Evolutionary conservation across 1,139 yeast genomes (phyloP).

Genomic region (Zygoascus meyerae): DNA sequence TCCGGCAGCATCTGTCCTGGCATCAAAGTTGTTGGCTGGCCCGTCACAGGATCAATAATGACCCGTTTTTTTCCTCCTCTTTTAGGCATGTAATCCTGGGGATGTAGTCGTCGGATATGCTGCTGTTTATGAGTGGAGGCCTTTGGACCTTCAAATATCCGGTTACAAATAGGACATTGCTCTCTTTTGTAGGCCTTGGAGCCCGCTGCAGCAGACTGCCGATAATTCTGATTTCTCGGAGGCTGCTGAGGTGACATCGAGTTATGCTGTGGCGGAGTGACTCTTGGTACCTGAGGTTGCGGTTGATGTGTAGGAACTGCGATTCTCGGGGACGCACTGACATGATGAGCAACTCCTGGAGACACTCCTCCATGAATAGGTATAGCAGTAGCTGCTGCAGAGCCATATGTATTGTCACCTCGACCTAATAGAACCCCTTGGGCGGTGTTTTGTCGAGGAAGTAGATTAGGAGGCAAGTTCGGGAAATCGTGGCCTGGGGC

Average conservation of each 20-base stretch:
- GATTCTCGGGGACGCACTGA: too few relatives aligned
- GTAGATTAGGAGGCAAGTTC: conserved; percentile 11
- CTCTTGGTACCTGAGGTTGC: conserved; percentile 7
- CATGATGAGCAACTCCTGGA: too few relatives aligned
- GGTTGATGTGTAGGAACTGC: conserved; percentile 2
- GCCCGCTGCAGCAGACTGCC: conserved; percentile 10
- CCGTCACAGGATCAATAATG: conserved; percentile 9
- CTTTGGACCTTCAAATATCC: conserved; percentile 42
- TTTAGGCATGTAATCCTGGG: conserved; percentile 40
- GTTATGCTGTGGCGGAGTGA: background rate
- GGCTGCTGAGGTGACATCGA: conserved; percentile 8
- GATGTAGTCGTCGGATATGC: conserved; percentile 42
- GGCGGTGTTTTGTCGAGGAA: conserved; percentile 13
- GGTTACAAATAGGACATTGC: conserved; percentile 39
- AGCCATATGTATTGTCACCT: conserved; percentile 5
- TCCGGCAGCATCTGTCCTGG: conserved; percentile 8
- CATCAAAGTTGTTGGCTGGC: conserved; percentile 5
- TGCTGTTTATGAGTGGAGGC: conserved; percentile 44
- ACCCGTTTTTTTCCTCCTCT: conserved; percentile 39
- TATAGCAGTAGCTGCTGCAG: conserved; percentile 4
- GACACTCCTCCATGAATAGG: too few relatives aligned
- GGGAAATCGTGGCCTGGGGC: conserved; percentile 10
- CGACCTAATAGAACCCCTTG: conserved; percentile 12
- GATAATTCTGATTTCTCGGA: conserved; percentile 7
- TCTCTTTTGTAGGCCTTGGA: conserved; percentile 30